These are phyloP conservation scores for Albophoma yamanashiensis DNA, from an alignment of 2,329 filamentous ascomycete species.

Conservation along the genomic window DNA sequence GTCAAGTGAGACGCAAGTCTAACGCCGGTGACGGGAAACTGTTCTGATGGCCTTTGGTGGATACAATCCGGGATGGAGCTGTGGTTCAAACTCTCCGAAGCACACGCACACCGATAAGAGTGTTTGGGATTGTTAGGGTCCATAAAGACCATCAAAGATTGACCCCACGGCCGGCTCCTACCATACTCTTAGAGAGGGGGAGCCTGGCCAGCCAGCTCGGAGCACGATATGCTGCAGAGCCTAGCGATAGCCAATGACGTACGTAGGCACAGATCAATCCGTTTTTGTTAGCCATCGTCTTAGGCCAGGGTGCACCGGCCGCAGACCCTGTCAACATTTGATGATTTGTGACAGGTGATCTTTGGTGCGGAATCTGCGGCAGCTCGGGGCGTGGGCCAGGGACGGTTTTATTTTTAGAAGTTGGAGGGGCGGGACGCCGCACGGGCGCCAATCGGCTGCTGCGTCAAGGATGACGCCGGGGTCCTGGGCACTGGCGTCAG, in stretches of 20 bases:
- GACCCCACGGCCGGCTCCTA: no score
- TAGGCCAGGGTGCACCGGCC: neutral
- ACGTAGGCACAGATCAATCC: neutral
- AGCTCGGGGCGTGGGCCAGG: neutral
- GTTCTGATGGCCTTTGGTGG: no score
- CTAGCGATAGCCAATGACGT: neutral
- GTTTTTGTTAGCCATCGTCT: neutral
- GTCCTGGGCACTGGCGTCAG: neutral
- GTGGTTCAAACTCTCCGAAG: no score
- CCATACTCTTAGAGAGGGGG: no score
- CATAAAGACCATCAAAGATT: no score
- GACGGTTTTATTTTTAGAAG: neutral
- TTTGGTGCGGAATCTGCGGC: neutral
- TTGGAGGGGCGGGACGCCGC: neutral
- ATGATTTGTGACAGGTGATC: neutral
- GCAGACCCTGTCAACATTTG: neutral
- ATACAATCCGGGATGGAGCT: no score
- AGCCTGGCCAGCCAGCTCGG: no score
- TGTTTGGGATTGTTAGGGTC: no score
- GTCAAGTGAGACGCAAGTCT: no score
- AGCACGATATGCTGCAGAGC: neutral
- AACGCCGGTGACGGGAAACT: no score
- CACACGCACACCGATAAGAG: no score
- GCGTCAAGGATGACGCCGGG: neutral
- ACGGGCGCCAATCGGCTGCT: neutral